Evolutionary conservation across 352 stramenopile species (phyloP).

Genomic region (Pelagophyceae sp.): DNA sequence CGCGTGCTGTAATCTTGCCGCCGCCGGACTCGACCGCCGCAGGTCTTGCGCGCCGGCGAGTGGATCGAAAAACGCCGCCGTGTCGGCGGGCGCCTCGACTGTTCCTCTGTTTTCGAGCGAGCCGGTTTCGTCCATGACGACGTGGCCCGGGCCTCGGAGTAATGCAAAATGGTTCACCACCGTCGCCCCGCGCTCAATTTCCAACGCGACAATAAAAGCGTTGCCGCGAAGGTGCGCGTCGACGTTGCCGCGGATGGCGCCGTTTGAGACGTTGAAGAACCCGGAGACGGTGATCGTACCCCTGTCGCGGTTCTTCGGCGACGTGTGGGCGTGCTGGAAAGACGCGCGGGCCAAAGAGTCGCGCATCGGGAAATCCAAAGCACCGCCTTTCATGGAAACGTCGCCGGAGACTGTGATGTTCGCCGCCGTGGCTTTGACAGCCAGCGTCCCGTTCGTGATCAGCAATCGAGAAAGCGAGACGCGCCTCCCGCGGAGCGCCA

Average conservation of each 20-base stretch:
- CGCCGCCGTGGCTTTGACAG: not conserved
- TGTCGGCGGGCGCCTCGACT: too few relatives aligned
- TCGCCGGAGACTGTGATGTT: not conserved
- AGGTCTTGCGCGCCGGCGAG: too few relatives aligned
- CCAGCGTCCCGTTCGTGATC: not conserved
- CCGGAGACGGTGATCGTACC: not conserved
- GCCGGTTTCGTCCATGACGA: not conserved
- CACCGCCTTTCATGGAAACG: not conserved
- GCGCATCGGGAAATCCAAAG: not conserved
- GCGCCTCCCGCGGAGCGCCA: not conserved
- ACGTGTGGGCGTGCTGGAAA: not conserved
- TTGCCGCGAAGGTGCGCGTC: not conserved
- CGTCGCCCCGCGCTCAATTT: not conserved
- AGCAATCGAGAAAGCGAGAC: not conserved
- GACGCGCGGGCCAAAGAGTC: not conserved
- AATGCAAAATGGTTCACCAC: not conserved
- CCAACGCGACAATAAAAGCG: not conserved
- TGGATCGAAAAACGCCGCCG: too few relatives aligned
- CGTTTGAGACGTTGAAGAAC: not conserved
- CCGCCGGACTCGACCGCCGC: not conserved
- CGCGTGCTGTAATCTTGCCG: not conserved
- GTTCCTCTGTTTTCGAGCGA: not conserved
- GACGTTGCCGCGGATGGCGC: not conserved
- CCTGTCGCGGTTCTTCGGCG: not conserved
- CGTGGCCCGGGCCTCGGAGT: not conserved